Evolutionary conservation across 805 yeast genomes (phyloP).

Genomic region (Wickerhamiella vanderwaltii): DNA sequence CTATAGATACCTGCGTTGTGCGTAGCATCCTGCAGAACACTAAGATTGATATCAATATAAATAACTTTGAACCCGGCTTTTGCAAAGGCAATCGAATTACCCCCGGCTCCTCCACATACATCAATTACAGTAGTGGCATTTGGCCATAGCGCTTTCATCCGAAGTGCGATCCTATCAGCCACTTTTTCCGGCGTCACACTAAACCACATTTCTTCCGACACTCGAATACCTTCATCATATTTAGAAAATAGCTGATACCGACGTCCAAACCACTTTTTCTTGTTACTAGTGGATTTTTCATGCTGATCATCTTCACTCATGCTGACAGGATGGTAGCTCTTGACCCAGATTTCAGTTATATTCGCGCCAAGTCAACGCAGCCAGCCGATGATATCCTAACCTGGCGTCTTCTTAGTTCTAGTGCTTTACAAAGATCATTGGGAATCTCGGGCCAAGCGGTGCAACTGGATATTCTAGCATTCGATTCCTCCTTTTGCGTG

Average conservation of each 20-base stretch:
- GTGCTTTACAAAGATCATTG: conserved; percentile 19
- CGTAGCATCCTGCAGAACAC: conserved; percentile 20
- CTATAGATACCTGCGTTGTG: conserved; percentile 58
- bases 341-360: conserved; percentile 26
- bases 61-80: conserved; percentile 27
- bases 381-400: conserved; percentile 22
- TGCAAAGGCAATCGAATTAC: conserved; percentile 66
- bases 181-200: conserved; percentile 76
- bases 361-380: conserved; percentile 20
- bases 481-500: conserved; percentile 13
- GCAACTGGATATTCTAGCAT: conserved; percentile 23
- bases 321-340: conserved; percentile 15
- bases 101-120: conserved; percentile 81
- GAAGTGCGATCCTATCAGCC: conserved; percentile 37
- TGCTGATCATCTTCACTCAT: neutral
- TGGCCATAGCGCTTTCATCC: conserved; percentile 13
- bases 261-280: conserved; percentile 1
- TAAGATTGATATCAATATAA: conserved; percentile 22
- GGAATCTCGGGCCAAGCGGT: conserved; percentile 26
- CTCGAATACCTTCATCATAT: conserved; percentile 54
- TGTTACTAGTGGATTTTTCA: neutral
- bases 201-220: conserved; percentile 70
- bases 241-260: conserved; percentile 49
- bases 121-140: conserved; percentile 35
- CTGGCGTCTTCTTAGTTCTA: conserved; percentile 23